These are phyloP conservation scores for Hypoxylon sp. DNA, from an alignment of 2,329 filamentous ascomycete species.

Conservation along the genomic window DNA sequence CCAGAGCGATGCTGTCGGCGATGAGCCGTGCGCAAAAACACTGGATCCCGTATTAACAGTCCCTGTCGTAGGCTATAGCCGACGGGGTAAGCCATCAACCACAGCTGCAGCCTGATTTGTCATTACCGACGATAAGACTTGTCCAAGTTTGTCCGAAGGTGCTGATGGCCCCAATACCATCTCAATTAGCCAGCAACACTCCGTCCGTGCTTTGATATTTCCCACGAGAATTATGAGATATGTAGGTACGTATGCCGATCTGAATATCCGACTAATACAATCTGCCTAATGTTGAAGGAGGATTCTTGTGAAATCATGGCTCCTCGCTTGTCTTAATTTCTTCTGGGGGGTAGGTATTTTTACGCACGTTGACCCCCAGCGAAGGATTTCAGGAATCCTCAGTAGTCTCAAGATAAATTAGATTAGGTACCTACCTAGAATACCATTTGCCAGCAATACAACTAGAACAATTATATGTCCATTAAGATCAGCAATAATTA, in stretches of 20 bases:
- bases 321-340: background rate
- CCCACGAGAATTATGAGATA: slow-evolving; percentile 2
- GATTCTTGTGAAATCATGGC: background rate
- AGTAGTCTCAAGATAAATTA: slow-evolving; percentile 6
- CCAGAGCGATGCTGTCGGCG: slow-evolving; percentile 9
- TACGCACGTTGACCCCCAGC: background rate
- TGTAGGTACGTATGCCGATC: slow-evolving; percentile 17
- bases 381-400: slow-evolving; percentile 9
- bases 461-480: slow-evolving; percentile 6
- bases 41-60: slow-evolving; percentile 24
- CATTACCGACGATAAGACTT: slow-evolving; percentile 3
- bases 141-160: slow-evolving; percentile 9
- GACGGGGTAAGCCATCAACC: slow-evolving; percentile 23
- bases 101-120: slow-evolving; percentile 3
- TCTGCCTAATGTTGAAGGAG: background rate
- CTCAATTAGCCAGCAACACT: slow-evolving; percentile 9
- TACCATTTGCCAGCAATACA: slow-evolving; percentile 3
- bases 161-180: slow-evolving; percentile 18
- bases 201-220: background rate
- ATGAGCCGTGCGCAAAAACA: slow-evolving; percentile 39
- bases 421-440: background rate
- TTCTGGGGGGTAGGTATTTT: background rate
- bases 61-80: slow-evolving; percentile 18
- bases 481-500: slow-evolving; percentile 5
- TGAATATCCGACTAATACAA: slow-evolving; percentile 5